Percentiles rank a stretch among this genome's conserved stretches.
phyloP scores from a whole-genome alignment of 805 yeast genomes.

The Candida oleophila region DNA sequence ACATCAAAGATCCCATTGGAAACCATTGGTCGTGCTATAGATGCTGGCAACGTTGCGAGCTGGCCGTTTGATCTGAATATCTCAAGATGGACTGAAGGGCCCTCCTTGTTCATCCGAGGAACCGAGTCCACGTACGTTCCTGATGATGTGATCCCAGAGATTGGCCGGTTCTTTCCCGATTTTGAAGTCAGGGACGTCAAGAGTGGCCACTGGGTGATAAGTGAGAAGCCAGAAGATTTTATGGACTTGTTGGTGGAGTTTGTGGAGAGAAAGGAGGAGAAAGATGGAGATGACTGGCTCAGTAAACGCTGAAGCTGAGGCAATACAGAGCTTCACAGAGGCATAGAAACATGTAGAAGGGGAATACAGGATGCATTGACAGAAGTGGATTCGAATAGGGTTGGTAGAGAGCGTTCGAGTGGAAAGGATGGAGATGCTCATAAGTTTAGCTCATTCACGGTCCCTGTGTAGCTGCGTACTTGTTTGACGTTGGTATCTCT shows the following conservation, averaged over 20 bases:
- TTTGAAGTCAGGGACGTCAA: slow-evolving; percentile 74
- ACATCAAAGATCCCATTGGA: slow-evolving; percentile 69
- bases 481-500: too few relatives aligned
- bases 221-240: slow-evolving; percentile 82
- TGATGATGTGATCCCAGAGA: slow-evolving; percentile 73
- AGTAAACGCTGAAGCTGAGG: background rate
- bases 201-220: slow-evolving; percentile 91
- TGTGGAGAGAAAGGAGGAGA: slow-evolving; percentile 49
- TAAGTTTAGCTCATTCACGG: too few relatives aligned
- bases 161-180: slow-evolving; percentile 75
- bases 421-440: too few relatives aligned
- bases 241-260: slow-evolving; percentile 60
- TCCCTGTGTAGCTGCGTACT: too few relatives aligned
- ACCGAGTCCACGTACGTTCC: slow-evolving; percentile 72
- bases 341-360: too few relatives aligned
- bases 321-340: background rate
- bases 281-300: slow-evolving; percentile 3
- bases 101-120: slow-evolving; percentile 79
- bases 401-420: too few relatives aligned
- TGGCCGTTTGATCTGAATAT: slow-evolving; percentile 69
- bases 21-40: slow-evolving; percentile 60
- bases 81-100: slow-evolving; percentile 58
- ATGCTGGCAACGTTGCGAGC: slow-evolving; percentile 63
- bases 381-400: too few relatives aligned
- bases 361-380: too few relatives aligned